Percentiles rank a stretch among this genome's conserved stretches.
Conservation (phyloP, 1,284 basidiomycete genomes). For the Trichosporon faecale region DNA sequence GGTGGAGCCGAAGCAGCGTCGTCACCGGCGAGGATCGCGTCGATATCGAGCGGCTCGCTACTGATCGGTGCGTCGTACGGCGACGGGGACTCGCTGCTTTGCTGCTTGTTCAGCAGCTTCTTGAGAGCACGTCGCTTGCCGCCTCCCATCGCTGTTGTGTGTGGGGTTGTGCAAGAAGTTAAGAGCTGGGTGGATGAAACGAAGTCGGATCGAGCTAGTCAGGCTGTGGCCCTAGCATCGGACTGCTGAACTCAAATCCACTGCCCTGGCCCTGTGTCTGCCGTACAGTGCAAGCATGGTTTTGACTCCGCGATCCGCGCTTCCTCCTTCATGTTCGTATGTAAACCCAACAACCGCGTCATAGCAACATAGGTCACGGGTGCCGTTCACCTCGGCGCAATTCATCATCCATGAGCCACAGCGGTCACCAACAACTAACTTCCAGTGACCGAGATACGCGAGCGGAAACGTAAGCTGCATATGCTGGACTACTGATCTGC, state of each 20-base stretch:
- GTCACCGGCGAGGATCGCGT: conserved; percentile 3
- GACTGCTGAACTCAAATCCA: neutral
- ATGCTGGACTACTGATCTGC: neutral
- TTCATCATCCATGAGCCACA: neutral
- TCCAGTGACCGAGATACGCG: neutral
- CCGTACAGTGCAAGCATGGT: neutral
- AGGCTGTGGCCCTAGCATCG: neutral
- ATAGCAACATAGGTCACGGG: neutral
- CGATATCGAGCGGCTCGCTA: conserved; percentile 7
- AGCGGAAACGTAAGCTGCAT: neutral
- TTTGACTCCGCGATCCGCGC: neutral
- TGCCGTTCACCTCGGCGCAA: neutral
- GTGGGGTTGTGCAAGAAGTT: neutral
- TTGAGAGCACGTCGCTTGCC: conserved; percentile 49
- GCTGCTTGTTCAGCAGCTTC: conserved; percentile 36
- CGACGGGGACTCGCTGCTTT: conserved; percentile 1
- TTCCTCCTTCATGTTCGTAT: no score
- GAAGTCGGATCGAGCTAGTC: neutral
- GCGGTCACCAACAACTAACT: neutral
- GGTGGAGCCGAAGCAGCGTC: conserved; percentile 2
- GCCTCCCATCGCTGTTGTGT: conserved; percentile 40
- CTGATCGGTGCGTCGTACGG: conserved; percentile 3
- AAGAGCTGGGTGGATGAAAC: neutral
- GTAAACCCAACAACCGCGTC: no score
- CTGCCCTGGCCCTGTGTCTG: neutral